Conservation (phyloP, 108 stramenopile species). For the Cyclotella choctawhatcheeana region DNA sequence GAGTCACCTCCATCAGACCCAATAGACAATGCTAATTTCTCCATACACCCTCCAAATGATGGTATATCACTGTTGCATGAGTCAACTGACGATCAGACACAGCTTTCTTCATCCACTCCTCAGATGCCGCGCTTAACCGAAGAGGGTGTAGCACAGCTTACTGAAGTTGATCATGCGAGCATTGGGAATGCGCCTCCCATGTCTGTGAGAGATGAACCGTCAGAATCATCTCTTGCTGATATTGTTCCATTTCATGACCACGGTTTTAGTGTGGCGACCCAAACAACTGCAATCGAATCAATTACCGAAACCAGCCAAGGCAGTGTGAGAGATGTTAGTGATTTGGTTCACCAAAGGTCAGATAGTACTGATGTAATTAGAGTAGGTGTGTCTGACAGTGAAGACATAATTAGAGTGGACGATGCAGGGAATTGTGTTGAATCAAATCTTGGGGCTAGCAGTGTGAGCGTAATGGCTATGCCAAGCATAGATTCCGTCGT, state of each 20-base stretch:
- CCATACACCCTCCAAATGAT: background rate
- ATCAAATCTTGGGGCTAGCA: conserved; percentile 9
- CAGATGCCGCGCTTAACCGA: conserved; percentile 67
- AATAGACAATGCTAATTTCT: background rate
- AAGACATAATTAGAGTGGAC: background rate
- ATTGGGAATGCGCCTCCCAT: conserved; percentile 71
- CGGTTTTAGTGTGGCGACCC: conserved; percentile 36
- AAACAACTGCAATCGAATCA: conserved; percentile 34
- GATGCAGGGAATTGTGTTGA: background rate
- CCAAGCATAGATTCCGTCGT: conserved; percentile 17
- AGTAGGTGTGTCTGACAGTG: conserved; percentile 2
- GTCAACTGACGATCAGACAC: background rate
- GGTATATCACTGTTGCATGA: background rate
- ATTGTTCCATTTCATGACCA: conserved; percentile 45
- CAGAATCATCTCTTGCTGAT: conserved; percentile 54
- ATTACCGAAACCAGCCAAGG: conserved; percentile 28
- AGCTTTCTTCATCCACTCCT: conserved; percentile 24
- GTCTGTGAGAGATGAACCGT: conserved; percentile 63
- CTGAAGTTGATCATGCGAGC: conserved; percentile 73
- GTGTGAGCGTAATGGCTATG: conserved; percentile 3
- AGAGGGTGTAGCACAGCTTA: conserved; percentile 75
- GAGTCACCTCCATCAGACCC: background rate
- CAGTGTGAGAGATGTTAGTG: background rate
- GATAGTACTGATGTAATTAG: conserved; percentile 21
- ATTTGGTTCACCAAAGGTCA: conserved; percentile 1